Evolutionary conservation across 352 stramenopile genomes (phyloP).

Genomic region (Phytopythium boreale): DNA sequence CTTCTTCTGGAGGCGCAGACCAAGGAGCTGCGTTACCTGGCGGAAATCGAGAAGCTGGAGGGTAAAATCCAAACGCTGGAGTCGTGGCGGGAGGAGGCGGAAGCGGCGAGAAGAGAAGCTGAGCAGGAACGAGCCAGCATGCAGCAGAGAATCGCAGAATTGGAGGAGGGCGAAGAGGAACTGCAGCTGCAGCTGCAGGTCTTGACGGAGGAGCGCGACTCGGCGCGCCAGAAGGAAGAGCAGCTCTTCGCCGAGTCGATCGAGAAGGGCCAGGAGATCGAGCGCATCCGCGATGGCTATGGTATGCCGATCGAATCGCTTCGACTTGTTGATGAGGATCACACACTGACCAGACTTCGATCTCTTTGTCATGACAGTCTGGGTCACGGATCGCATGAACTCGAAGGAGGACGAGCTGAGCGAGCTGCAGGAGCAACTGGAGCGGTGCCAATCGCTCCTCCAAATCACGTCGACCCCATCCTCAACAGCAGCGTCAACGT

Average conservation of each 20-base stretch:
- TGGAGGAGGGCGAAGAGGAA: constrained; percentile 78
- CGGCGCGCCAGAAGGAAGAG: constrained; percentile 79
- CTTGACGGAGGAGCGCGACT: constrained; percentile 80
- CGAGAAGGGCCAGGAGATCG: constrained; percentile 87
- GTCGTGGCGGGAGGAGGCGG: constrained; percentile 32
- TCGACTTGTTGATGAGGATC: not conserved
- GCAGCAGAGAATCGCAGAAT: constrained; percentile 37
- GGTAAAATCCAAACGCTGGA: constrained; percentile 50
- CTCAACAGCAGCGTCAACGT: constrained; percentile 19
- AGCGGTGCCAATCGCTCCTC: constrained; percentile 78
- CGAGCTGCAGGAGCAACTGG: constrained; percentile 81
- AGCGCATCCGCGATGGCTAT: constrained; percentile 84
- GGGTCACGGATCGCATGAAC: constrained; percentile 88
- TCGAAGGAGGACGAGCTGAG: constrained; percentile 85
- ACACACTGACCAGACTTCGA: not conserved
- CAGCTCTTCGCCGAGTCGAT: constrained; percentile 80
- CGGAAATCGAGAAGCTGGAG: constrained; percentile 74
- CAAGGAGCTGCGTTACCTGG: constrained; percentile 62
- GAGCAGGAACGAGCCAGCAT: constrained; percentile 38
- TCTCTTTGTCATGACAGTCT: constrained; percentile 42
- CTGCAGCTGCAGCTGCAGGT: constrained; percentile 79
- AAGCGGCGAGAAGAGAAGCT: constrained; percentile 20
- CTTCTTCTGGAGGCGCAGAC: constrained; percentile 69
- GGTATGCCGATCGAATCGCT: constrained; percentile 25
- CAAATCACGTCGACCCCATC: constrained; percentile 38